Percentiles rank a stretch among this genome's conserved stretches.
Evolutionary conservation across 768 basidiomycete genomes (phyloP).

Genomic region (Mycena epipterygia): DNA sequence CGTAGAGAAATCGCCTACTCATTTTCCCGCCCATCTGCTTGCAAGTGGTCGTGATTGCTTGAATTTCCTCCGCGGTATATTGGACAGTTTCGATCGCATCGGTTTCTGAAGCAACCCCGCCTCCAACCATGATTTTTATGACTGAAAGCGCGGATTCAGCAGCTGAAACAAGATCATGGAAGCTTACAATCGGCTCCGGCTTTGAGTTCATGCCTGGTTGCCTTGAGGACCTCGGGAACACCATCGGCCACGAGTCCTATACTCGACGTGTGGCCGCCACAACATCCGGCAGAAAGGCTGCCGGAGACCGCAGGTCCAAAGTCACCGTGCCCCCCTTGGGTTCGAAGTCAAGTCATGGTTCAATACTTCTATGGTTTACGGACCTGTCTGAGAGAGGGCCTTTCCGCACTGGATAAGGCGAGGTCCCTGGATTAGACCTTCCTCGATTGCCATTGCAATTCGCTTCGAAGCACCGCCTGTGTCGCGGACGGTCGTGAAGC

Average conservation of each 20-base stretch:
- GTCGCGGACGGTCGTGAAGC: slow-evolving; percentile 57
- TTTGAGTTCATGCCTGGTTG: slow-evolving; percentile 52
- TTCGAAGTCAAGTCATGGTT: not conserved
- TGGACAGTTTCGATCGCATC: slow-evolving; percentile 60
- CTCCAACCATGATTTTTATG: slow-evolving; percentile 57
- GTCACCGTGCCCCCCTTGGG: slow-evolving; percentile 55
- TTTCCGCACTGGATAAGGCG: slow-evolving; percentile 55
- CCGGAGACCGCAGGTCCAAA: slow-evolving; percentile 36
- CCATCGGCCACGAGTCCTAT: slow-evolving; percentile 53
- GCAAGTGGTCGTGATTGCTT: slow-evolving; percentile 56
- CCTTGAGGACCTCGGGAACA: slow-evolving; percentile 53
- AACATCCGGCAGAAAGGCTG: slow-evolving; percentile 45
- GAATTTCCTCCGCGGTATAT: slow-evolving; percentile 57
- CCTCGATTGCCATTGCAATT: slow-evolving; percentile 53
- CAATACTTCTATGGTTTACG: not conserved
- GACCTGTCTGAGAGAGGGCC: slow-evolving; percentile 55
- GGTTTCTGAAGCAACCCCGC: slow-evolving; percentile 58
- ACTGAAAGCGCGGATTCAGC: slow-evolving; percentile 23
- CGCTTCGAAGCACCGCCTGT: slow-evolving; percentile 54
- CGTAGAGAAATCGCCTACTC: slow-evolving; percentile 44
- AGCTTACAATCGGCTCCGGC: slow-evolving; percentile 51
- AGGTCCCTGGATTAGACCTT: slow-evolving; percentile 54
- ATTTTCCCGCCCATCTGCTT: slow-evolving; percentile 55
- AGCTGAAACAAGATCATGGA: not conserved
- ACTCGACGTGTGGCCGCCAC: slow-evolving; percentile 47